Evolutionary conservation across 1,284 basidiomycete species (phyloP), one percentile per base, ranked within the genome.

Genomic region (Apiotrichum sp.): DNA sequence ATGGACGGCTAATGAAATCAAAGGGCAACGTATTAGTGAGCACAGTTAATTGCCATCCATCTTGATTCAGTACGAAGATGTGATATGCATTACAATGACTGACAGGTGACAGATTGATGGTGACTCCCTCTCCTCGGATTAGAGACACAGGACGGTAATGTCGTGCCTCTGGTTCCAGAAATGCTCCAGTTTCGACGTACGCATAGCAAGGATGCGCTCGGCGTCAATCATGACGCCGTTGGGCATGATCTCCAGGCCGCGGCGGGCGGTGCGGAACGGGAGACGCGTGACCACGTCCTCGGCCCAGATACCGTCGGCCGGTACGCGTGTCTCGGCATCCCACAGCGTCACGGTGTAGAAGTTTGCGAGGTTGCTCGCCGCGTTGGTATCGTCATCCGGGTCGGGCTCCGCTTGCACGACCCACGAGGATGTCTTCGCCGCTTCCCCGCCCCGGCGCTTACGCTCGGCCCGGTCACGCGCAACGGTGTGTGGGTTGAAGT

Each of bases 141-240:
- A 50, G 13, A 40, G 32, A 46, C 69, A 72, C 36, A 67, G 56
- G 10, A 69, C 65, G 33, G 66, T 68, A 58, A 72, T 61, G 43
- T 69, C 67, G 55, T 72, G 70, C 13, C 31, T 33, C 11, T 49
- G 47, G 10, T 31, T 35, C 47, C 41, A 47, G 2, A 13, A 6
- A 11, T 13, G 16, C 16, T 16, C 34, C 39, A 9, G 7, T 36
- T n/a, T 31, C 10, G 33, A 33, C 4, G 52, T 40, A 13, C 10
- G n/a, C 11, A 72, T 57, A 1, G 68, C 48, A 22, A 72, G 66
- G 22, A 73, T 54, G 51, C 72, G 59, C 62, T 74, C 67, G 61
- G 70, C 73, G 61, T 74, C 73, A 13, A 73, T 71, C 71, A 74
- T 72, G 16, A 73, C 63, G 9, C 73, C 73, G 57, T 69, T 68